Evolutionary conservation across 805 yeast genomes (phyloP).

Genomic region (Wickerhamiella siamensis): DNA sequence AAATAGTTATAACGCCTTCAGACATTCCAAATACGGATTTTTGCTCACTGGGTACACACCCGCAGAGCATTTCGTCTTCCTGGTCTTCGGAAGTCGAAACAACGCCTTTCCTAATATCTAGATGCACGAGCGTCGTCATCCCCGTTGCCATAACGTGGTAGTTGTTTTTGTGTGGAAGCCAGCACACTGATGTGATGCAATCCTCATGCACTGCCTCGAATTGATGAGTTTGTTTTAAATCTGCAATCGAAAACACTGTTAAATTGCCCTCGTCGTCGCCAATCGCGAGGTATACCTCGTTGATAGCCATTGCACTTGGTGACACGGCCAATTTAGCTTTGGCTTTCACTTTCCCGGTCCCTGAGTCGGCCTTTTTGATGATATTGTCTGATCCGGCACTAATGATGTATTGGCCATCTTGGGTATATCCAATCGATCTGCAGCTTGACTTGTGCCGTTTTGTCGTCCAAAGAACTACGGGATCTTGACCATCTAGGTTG

Average conservation of each 20-base stretch:
- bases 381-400: conserved; percentile 71
- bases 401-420: conserved; percentile 45
- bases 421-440: conserved; percentile 53
- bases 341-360: conserved; percentile 60
- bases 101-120: conserved; percentile 65
- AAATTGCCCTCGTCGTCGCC: conserved; percentile 62
- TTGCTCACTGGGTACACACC: conserved; percentile 49
- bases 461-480: conserved; percentile 53
- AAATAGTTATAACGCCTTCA: conserved; percentile 73
- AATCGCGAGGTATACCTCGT: conserved; percentile 23
- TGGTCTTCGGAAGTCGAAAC: conserved; percentile 68
- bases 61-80: conserved; percentile 78
- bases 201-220: conserved; percentile 51
- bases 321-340: conserved; percentile 28
- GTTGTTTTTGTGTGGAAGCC: conserved; percentile 56
- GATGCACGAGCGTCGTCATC: conserved; percentile 61
- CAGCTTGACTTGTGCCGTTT: conserved; percentile 85
- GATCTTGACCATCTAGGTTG: conserved; percentile 27
- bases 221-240: conserved; percentile 35
- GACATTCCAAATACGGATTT: conserved; percentile 75
- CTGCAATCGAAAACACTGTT: conserved; percentile 41
- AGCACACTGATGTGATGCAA: conserved; percentile 33
- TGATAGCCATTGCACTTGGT: conserved; percentile 21
- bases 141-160: conserved; percentile 73
- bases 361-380: conserved; percentile 56